phyloP scores from a whole-genome alignment of 768 basidiomycete species.

The Leccinum truebloodii region DNA sequence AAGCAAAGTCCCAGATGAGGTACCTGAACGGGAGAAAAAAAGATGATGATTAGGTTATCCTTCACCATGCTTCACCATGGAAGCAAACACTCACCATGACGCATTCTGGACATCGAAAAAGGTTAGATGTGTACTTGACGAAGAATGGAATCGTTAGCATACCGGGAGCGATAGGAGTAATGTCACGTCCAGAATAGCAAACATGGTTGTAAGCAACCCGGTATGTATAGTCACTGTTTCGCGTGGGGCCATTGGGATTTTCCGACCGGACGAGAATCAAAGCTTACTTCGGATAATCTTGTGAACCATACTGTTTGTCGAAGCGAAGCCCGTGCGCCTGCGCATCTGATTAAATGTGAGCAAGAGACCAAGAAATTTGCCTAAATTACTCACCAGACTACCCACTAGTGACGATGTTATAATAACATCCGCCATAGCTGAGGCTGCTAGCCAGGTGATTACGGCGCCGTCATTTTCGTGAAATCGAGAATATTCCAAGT shows the following conservation, averaged over 20 bases:
- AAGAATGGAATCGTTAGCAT: background rate
- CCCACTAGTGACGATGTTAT: background rate
- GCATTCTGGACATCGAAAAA: constrained; percentile 4
- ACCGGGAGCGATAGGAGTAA: constrained; percentile 13
- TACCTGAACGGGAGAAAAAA: constrained; percentile 6
- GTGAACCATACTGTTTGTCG: constrained; percentile 39
- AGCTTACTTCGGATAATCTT: constrained; percentile 42
- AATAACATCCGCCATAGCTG: background rate
- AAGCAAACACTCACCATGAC: constrained; percentile 23
- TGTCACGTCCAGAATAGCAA: constrained; percentile 21
- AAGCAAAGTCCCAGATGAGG: constrained; percentile 25
- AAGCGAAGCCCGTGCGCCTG: constrained; percentile 43
- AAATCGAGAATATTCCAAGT: background rate
- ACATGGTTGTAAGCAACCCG: constrained; percentile 21
- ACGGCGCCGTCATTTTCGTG: background rate
- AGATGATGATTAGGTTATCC: background rate
- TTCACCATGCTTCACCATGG: background rate
- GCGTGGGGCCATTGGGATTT: background rate
- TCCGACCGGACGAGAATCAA: background rate
- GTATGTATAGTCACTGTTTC: constrained; percentile 33
- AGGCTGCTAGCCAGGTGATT: background rate
- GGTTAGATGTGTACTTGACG: background rate
- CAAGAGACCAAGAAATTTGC: background rate
- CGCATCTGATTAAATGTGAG: constrained; percentile 28
- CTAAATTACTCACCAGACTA: background rate